These are phyloP conservation scores for Colletotrichum tropicicola DNA, from an alignment of 2,329 filamentous ascomycete species.

Conservation along the genomic window DNA sequence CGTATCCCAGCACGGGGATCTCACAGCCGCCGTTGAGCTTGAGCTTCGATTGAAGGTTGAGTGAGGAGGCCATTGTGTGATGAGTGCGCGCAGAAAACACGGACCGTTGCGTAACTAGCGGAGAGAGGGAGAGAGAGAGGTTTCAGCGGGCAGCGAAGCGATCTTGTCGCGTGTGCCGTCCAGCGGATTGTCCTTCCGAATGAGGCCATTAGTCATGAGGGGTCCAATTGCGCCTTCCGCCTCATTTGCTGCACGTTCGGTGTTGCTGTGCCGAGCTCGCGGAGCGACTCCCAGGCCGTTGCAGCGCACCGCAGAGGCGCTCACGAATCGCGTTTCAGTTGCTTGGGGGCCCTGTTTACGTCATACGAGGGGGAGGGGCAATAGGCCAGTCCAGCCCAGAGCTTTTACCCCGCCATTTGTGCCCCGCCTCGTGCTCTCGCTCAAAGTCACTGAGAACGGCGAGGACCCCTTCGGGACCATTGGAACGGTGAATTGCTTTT, in stretches of 20 bases:
- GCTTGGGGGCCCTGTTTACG: conserved; percentile 1
- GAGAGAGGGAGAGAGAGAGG: neutral
- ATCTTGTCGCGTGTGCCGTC: neutral
- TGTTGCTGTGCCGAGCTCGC: conserved; percentile 19
- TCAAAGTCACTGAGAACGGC: no score
- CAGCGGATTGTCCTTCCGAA: neutral
- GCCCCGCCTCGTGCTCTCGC: neutral
- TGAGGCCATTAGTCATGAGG: conserved; percentile 23
- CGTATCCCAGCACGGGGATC: conserved; percentile 62
- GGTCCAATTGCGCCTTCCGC: neutral
- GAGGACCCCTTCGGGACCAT: no score
- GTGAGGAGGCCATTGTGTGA: conserved; percentile 50
- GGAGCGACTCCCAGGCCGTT: neutral
- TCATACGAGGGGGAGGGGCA: conserved; percentile 17
- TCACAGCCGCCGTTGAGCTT: conserved; percentile 65
- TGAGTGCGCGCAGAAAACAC: no score
- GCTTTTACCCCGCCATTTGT: conserved; percentile 11
- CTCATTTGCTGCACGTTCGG: conserved; percentile 20
- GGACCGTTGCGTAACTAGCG: neutral
- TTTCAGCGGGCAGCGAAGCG: neutral
- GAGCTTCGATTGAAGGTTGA: conserved; percentile 55
- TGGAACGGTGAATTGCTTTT: no score
- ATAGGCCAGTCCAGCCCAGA: neutral
- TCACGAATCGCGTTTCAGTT: conserved; percentile 6
- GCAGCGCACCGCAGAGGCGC: neutral